phyloP scores from a whole-genome alignment of 2,329 filamentous ascomycete genomes.

The Orbilia blumenaviensis region DNA sequence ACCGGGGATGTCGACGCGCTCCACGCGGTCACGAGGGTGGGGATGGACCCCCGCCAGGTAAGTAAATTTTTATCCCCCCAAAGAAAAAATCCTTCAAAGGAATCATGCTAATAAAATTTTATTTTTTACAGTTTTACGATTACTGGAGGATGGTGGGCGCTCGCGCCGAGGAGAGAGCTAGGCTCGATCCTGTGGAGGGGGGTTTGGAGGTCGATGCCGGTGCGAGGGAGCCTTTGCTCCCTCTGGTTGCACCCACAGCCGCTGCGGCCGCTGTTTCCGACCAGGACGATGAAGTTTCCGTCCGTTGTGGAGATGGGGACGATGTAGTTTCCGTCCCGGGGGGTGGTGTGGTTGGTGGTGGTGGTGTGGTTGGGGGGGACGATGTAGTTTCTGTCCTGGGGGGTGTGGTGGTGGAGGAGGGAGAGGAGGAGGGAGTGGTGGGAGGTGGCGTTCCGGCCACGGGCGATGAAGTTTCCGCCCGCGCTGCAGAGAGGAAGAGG shows the following conservation, averaged over 20 bases:
- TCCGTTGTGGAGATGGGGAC: background rate
- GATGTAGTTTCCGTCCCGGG: background rate
- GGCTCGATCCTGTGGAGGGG: background rate
- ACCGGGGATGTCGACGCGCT: constrained; percentile 27
- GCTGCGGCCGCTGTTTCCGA: background rate
- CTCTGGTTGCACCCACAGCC: background rate
- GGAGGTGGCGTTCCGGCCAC: too few species aligned
- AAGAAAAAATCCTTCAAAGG: too few species aligned
- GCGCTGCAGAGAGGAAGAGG: background rate
- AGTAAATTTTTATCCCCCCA: too few species aligned
- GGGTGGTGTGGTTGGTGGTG: too few species aligned
- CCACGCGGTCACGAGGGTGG: constrained; percentile 14
- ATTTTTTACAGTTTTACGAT: constrained; percentile 27
- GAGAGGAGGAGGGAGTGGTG: too few species aligned
- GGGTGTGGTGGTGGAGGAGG: too few species aligned
- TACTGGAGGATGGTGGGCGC: constrained; percentile 24
- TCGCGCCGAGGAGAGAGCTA: background rate
- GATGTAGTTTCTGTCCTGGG: too few species aligned
- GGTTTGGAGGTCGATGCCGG: constrained; percentile 8
- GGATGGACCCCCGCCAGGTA: constrained; percentile 38
- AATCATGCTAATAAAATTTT: too few species aligned
- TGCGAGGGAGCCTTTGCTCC: background rate
- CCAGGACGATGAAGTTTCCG: background rate
- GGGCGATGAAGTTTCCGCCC: background rate
- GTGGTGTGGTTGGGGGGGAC: too few species aligned